These are phyloP conservation scores for Penicillium sp. DNA, from an alignment of 2,329 filamentous ascomycete species.

Conservation along the genomic window DNA sequence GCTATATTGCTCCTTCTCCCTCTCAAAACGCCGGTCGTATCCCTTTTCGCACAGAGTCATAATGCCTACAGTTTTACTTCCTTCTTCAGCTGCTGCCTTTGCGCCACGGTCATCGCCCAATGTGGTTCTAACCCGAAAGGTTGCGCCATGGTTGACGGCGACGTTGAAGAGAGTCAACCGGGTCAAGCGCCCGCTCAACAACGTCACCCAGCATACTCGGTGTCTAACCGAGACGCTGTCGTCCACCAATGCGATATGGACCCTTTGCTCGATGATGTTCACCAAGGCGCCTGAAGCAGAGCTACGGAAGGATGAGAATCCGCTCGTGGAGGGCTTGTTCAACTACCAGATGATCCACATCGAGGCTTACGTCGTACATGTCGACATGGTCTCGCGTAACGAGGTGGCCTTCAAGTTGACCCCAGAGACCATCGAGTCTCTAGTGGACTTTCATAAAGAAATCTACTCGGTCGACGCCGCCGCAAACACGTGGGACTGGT, in stretches of 20 bases:
- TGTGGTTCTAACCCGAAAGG: slow-evolving; percentile 87
- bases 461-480: slow-evolving; percentile 89
- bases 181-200: slow-evolving; percentile 96
- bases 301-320: slow-evolving; percentile 77
- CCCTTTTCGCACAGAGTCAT: slow-evolving; percentile 54
- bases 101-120: slow-evolving; percentile 92
- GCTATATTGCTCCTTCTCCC: slow-evolving; percentile 49
- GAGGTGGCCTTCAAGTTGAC: slow-evolving; percentile 99
- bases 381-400: slow-evolving; percentile 97
- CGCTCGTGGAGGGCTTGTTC: slow-evolving; percentile 81
- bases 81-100: slow-evolving; percentile 94
- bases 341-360: slow-evolving; percentile 93
- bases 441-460: slow-evolving; percentile 96
- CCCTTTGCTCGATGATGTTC: slow-evolving; percentile 87
- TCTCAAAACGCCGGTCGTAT: slow-evolving; percentile 46
- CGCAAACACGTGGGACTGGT: slow-evolving; percentile 89
- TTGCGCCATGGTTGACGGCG: slow-evolving; percentile 95
- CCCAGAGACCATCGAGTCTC: slow-evolving; percentile 85
- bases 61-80: slow-evolving; percentile 93
- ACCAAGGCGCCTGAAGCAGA: slow-evolving; percentile 86
- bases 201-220: slow-evolving; percentile 89
- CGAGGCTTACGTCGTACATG: slow-evolving; percentile 97
- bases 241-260: slow-evolving; percentile 89
- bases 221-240: slow-evolving; percentile 95
- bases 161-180: slow-evolving; percentile 96